Base-by-base conservation (phyloP, 768 basidiomycete genomes). In the Hortiboletus campestris region DNA sequence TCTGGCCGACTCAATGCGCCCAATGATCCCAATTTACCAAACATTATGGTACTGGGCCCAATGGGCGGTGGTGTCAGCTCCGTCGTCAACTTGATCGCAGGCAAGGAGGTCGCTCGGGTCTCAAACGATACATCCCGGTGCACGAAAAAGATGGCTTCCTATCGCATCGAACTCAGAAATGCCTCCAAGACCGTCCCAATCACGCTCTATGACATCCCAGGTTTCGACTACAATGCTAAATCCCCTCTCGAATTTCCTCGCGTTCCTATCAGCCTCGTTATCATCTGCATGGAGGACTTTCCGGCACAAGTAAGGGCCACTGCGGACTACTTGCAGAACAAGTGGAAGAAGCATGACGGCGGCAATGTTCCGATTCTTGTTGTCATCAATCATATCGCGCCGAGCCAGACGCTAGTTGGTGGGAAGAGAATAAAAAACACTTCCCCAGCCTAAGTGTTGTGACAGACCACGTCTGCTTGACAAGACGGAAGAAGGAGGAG, bases 51-150 rank as follows among this genome's bases (percentile, higher is more conserved):
- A 6, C 49, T 71, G 13, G 69, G 68, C 32, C 65, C 62, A 22
- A 55, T 42, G 19, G 67, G 69, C 13, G 63, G 63, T 20, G 69
- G 69, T 12, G 61, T 56, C 51, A 69, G 69, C 43, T 67, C 68
- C 38, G 55, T 69, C 45, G 63, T 69, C 67, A 71, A 71, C 58
- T 38, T 69, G 53, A 71, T 69, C 45, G 60, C 63, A 31, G 62
- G 65, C 48, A 49, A 55, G 28, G 49, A 55, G 2, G 50, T 66
- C 3, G 61, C 69, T 50, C 35, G 2, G 6, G 64, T 64, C 10
- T 68, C 67, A 1, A 59, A 59, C 13, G 59, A 59, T 44, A 47
- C 58, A 0, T 13, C 53, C 12, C 64, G 57, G 3, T 66, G 64
- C 57, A 68, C 64, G 22, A 56, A 41, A 39, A 59, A 49, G 48